Percentiles rank a stretch among this genome's conserved stretches.
Evolutionary conservation across 495 filamentous ascomycete genomes (phyloP).

Genomic region (Patellaria atrata): DNA sequence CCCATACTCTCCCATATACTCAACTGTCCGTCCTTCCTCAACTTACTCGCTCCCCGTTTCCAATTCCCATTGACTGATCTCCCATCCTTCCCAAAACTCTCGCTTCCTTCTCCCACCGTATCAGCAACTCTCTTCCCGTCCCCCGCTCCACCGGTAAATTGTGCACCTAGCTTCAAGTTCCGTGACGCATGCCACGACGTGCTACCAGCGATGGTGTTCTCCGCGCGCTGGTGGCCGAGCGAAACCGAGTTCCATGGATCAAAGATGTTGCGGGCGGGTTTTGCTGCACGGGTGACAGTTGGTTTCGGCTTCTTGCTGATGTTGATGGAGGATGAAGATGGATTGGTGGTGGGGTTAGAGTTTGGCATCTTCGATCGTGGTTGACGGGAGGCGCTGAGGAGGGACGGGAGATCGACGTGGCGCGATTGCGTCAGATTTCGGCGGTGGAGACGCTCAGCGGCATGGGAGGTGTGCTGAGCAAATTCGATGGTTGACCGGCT

Average conservation of each 20-base stretch:
- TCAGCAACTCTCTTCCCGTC: slow-evolving; percentile 40
- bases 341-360: too few relatives aligned
- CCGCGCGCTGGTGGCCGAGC: slow-evolving; percentile 67
- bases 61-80: slow-evolving; percentile 29
- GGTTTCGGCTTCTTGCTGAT: not conserved
- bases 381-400: too few relatives aligned
- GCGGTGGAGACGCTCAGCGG: too few relatives aligned
- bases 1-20: slow-evolving; percentile 20
- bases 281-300: slow-evolving; percentile 29
- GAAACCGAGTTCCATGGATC: slow-evolving; percentile 73
- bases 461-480: too few relatives aligned
- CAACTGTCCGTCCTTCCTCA: slow-evolving; percentile 32
- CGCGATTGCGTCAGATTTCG: too few relatives aligned
- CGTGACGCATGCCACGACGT: slow-evolving; percentile 60
- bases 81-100: slow-evolving; percentile 27
- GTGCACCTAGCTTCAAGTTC: slow-evolving; percentile 46
- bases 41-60: slow-evolving; percentile 31
- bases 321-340: too few relatives aligned
- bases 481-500: too few relatives aligned
- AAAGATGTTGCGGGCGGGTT: slow-evolving; percentile 40
- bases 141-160: slow-evolving; percentile 42
- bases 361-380: too few relatives aligned
- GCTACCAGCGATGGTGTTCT: slow-evolving; percentile 42
- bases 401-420: too few relatives aligned
- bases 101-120: slow-evolving; percentile 38